Percentiles rank a stretch among this genome's conserved stretches.
Conservation (phyloP, 805 yeast species). For the Tetrapisispora phaffii region DNA sequence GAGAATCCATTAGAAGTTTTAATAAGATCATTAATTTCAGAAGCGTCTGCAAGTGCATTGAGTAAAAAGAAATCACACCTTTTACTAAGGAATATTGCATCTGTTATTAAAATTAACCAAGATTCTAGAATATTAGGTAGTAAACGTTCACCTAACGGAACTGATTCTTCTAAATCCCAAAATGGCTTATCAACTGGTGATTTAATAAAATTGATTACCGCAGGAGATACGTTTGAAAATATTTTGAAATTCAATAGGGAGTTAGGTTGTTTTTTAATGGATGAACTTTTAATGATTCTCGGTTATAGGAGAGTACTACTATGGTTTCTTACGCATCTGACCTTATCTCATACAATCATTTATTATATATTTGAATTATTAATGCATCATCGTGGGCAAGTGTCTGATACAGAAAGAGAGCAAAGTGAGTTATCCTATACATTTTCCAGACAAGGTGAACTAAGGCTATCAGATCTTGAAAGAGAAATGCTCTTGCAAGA, state of each 20-base stretch:
- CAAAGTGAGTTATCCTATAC: slow-evolving; percentile 5
- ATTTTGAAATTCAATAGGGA: slow-evolving; percentile 43
- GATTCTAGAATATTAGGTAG: slow-evolving; percentile 14
- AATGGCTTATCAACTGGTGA: slow-evolving; percentile 37
- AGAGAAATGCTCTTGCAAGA: slow-evolving; percentile 60
- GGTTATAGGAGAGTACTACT: slow-evolving; percentile 56
- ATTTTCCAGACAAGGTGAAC: slow-evolving; percentile 47
- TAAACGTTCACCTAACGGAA: slow-evolving; percentile 15
- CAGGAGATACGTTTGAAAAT: slow-evolving; percentile 40
- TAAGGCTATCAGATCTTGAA: slow-evolving; percentile 50
- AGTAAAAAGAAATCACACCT: slow-evolving; percentile 9
- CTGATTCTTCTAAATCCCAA: slow-evolving; percentile 7
- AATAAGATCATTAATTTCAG: slow-evolving; percentile 9
- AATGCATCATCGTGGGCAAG: slow-evolving; percentile 45
- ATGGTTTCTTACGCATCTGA: slow-evolving; percentile 58
- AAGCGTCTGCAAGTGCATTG: slow-evolving; percentile 16
- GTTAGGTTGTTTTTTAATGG: slow-evolving; percentile 47
- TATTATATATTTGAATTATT: slow-evolving; percentile 56
- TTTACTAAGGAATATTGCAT: slow-evolving; percentile 37
- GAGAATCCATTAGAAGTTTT: slow-evolving; percentile 9
- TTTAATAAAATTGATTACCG: slow-evolving; percentile 39
- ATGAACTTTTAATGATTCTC: slow-evolving; percentile 60
- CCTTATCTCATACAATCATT: slow-evolving; percentile 44
- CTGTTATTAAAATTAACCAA: slow-evolving; percentile 39
- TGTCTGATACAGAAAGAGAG: slow-evolving; percentile 8